Evolutionary conservation across 805 yeast genomes (phyloP).

Genomic region (Saccharomycopsis sp.): DNA sequence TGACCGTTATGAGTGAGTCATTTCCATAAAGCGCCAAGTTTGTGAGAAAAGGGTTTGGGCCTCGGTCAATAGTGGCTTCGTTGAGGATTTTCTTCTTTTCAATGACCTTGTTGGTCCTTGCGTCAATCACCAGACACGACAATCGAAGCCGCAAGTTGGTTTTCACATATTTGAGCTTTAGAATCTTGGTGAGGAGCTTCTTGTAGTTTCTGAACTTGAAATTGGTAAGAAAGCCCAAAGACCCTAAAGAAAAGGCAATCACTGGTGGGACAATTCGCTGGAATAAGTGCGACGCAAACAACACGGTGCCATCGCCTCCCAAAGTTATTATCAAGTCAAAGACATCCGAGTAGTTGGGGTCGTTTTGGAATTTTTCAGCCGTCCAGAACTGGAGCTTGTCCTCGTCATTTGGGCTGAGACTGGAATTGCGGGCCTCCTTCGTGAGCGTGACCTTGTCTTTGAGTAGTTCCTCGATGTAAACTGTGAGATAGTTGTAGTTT

Average conservation of each 20-base stretch:
- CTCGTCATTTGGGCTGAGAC: slow-evolving; percentile 2
- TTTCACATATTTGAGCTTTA: slow-evolving; percentile 35
- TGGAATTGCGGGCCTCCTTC: neutral
- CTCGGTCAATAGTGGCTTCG: slow-evolving; percentile 87
- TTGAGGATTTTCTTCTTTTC: slow-evolving; percentile 75
- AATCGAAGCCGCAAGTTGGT: slow-evolving; percentile 82
- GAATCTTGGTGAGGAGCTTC: slow-evolving; percentile 30
- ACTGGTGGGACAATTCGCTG: slow-evolving; percentile 59
- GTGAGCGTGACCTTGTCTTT: slow-evolving; percentile 26
- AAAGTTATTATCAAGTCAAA: slow-evolving; percentile 55
- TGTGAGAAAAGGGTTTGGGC: slow-evolving; percentile 89
- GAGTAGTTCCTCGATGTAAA: slow-evolving; percentile 71
- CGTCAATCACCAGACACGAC: slow-evolving; percentile 61
- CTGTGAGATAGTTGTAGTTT: slow-evolving; percentile 34
- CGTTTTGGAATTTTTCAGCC: slow-evolving; percentile 25
- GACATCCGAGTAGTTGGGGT: slow-evolving; percentile 26
- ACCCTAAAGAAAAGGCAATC: slow-evolving; percentile 57
- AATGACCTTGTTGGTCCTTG: slow-evolving; percentile 39
- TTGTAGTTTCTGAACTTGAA: slow-evolving; percentile 40
- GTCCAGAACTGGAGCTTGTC: slow-evolving; percentile 35
- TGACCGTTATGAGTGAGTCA: slow-evolving; percentile 74
- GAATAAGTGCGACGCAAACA: slow-evolving; percentile 57
- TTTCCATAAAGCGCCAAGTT: slow-evolving; percentile 87
- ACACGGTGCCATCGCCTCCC: slow-evolving; percentile 70
- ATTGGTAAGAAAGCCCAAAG: slow-evolving; percentile 55